Base-by-base conservation (phyloP, 352 stramenopile species). In the Pythium dissimile region DNA sequence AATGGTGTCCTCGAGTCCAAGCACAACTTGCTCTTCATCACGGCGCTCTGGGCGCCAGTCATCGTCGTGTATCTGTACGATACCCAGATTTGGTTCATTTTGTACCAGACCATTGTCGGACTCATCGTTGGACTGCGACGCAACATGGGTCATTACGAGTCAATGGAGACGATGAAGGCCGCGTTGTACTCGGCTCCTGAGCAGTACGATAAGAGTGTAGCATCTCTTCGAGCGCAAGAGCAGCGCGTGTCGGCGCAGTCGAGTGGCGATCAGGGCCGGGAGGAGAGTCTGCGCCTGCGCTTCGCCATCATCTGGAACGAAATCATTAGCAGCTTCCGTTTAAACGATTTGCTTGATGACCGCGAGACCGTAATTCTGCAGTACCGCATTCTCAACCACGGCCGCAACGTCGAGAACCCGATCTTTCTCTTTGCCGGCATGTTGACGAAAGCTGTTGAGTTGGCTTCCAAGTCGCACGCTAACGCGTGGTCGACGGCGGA, bases 231-330 rank as follows among this genome's bases (percentile, higher is more conserved):
- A 12, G 71, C 77, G 4, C 84, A 80, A 50, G 77, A 71, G 30
- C 61, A 70, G 51, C 54, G 48, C 18, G 49, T 64, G 30, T 56
- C 58, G 0, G 31, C 56, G 8, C 55, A 58, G 13, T 21, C 37
- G 1, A 41, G 49, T 28, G 49, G 32, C 0, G 60, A 63, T 4
- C 24, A 38, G 15, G 39, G 45, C 3, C 32, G 41, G 3, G 53
- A 63, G 18, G 80, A 90, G 44, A 76, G 83, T 34, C 66, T 90
- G 15, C 78, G 71, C 2, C 54, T 94, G 35, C 86, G 84, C 16
- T 93, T 93, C 56, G 82, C 82, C 0, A 88, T 95, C 42, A 84
- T 94, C 26, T 94, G 84, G 84, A 94, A 94, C 63, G 80, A 94
- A 64, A 76, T 92, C 39, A 80, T 94, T 23, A 88, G 84, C 54